Conservation (phyloP, 2,329 filamentous ascomycete genomes). For the Cladosporium sp. region DNA sequence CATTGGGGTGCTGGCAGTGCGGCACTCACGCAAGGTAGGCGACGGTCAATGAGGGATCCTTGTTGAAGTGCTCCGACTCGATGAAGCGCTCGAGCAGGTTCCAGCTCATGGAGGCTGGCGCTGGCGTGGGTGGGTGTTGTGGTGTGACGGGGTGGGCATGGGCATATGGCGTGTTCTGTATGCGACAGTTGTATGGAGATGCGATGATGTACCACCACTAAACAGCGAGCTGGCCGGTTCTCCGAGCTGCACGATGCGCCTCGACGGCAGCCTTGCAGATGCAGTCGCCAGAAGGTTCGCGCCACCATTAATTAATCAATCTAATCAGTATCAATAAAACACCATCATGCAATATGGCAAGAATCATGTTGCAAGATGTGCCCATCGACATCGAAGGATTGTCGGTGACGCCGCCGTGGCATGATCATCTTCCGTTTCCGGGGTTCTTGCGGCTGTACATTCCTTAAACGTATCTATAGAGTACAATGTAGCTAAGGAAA, state of each 20-base stretch:
- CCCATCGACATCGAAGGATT: not conserved
- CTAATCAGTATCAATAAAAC: not conserved
- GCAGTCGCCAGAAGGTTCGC: no score
- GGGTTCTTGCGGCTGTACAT: not conserved
- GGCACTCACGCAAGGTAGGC: constrained; percentile 76
- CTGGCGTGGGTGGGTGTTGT: not conserved
- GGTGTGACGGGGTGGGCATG: not conserved
- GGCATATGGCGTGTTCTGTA: not conserved
- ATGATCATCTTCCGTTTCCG: constrained; percentile 1
- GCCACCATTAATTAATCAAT: not conserved
- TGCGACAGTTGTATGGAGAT: constrained; percentile 1
- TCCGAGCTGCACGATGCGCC: not conserved
- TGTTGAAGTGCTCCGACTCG: constrained; percentile 91
- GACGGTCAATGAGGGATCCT: constrained; percentile 82
- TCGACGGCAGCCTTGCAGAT: no score
- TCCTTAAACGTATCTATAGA: not conserved
- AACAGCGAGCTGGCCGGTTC: not conserved
- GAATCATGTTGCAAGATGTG: not conserved
- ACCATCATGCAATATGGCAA: no score
- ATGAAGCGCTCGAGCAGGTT: constrained; percentile 86
- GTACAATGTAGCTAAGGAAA: not conserved
- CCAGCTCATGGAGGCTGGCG: constrained; percentile 50
- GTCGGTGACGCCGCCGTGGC: not conserved
- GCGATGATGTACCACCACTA: constrained; percentile 1
- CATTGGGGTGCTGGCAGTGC: not conserved